Conservation (phyloP, 768 basidiomycete genomes). For the Chalciporus chontae region DNA sequence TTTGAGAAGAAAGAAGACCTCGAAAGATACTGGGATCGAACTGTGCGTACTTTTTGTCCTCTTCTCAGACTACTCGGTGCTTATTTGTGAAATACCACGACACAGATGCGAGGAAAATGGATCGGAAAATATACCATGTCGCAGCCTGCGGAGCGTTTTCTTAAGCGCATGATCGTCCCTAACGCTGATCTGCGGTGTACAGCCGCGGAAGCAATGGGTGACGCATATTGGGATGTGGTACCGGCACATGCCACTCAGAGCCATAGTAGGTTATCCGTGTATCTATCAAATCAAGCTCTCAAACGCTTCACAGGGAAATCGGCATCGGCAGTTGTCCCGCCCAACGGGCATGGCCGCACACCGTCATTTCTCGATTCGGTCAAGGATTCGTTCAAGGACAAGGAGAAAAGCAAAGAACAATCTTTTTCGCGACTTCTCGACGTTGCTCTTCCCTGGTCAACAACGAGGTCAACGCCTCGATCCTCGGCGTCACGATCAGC, state of each 20-base stretch:
- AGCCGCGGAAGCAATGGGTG: constrained; percentile 58
- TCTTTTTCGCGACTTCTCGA: constrained; percentile 30
- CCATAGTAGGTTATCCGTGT: constrained; percentile 42
- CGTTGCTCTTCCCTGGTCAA: constrained; percentile 35
- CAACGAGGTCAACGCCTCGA: constrained; percentile 13
- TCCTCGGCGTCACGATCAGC: constrained; percentile 14
- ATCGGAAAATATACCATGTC: constrained; percentile 67
- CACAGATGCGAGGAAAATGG: constrained; percentile 78
- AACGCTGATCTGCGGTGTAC: constrained; percentile 81
- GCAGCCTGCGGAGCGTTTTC: constrained; percentile 56
- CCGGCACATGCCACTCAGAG: constrained; percentile 25
- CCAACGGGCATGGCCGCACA: constrained; percentile 12
- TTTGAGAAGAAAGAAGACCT: constrained; percentile 77
- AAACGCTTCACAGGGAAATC: constrained; percentile 31
- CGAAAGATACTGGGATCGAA: constrained; percentile 83
- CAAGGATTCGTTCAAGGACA: constrained; percentile 19
- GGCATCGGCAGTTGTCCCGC: constrained; percentile 21
- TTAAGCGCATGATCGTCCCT: constrained; percentile 76
- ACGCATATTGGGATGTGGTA: constrained; percentile 58
- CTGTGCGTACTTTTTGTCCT: constrained; percentile 42
- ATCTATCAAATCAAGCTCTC: not conserved
- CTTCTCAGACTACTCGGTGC: not conserved
- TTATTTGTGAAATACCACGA: not conserved
- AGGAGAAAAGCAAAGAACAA: constrained; percentile 29
- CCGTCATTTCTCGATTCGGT: constrained; percentile 21